Percentiles rank a stretch among this genome's conserved stretches.
Conservation (phyloP, 2,329 filamentous ascomycete genomes). For the Gremmenia infestans region DNA sequence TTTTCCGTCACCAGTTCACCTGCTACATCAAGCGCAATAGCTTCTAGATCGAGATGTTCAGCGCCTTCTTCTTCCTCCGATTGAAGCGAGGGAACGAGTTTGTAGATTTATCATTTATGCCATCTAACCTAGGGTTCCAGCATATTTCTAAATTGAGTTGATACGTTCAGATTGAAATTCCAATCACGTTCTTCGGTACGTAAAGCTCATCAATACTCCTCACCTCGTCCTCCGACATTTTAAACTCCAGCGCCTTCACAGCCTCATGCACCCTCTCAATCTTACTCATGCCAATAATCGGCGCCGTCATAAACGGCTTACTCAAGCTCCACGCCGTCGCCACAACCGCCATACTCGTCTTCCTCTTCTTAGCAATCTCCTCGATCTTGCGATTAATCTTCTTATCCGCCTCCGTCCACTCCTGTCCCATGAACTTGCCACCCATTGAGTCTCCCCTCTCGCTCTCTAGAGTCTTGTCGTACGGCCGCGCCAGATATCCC, state of each 20-base stretch:
- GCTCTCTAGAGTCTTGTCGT: slow-evolving; percentile 12
- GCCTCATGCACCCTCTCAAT: slow-evolving; percentile 49
- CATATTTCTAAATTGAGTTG: no score
- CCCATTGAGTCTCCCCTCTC: slow-evolving; percentile 11
- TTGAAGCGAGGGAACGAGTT: no score
- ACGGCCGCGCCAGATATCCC: slow-evolving; percentile 21
- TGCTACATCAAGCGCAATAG: no score
- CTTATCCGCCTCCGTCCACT: slow-evolving; percentile 22
- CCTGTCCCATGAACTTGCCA: slow-evolving; percentile 13
- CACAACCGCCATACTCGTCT: slow-evolving; percentile 53
- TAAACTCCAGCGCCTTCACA: slow-evolving; percentile 36
- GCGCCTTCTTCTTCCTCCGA: no score
- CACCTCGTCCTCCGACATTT: slow-evolving; percentile 48
- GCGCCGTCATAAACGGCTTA: slow-evolving; percentile 33
- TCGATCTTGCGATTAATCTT: slow-evolving; percentile 21
- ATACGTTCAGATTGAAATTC: background rate
- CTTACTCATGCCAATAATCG: slow-evolving; percentile 49
- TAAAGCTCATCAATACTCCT: slow-evolving; percentile 51
- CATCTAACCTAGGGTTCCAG: no score
- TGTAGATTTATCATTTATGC: no score
- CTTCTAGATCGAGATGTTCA: no score
- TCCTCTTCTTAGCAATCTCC: slow-evolving; percentile 47
- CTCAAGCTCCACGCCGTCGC: slow-evolving; percentile 51
- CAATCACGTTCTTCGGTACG: slow-evolving; percentile 35
- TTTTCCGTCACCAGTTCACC: no score